These are phyloP conservation scores for Penicillium psychrofluorescens DNA, from an alignment of 495 filamentous ascomycete species.

Conservation along the genomic window DNA sequence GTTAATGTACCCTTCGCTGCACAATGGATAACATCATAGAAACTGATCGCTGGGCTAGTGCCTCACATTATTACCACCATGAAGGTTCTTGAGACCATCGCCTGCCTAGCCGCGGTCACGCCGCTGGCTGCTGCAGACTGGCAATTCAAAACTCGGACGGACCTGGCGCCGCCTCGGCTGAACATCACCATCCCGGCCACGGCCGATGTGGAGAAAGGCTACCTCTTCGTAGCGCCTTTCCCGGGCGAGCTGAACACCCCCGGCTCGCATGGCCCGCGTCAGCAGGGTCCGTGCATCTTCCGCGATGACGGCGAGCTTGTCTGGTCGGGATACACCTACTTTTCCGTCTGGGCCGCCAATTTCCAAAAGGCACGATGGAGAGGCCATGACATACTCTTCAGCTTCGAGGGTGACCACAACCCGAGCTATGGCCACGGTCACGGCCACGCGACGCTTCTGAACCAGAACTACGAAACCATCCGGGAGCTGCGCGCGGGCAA, in stretches of 20 bases:
- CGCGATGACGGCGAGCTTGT: slow-evolving; percentile 46
- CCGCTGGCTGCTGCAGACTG: slow-evolving; percentile 39
- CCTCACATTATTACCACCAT: slow-evolving; percentile 9
- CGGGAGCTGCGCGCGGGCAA: slow-evolving; percentile 45
- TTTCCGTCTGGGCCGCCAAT: slow-evolving; percentile 46
- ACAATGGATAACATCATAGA: slow-evolving; percentile 22
- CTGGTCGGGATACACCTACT: slow-evolving; percentile 50
- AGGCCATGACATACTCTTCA: slow-evolving; percentile 44
- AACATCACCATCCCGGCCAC: slow-evolving; percentile 50
- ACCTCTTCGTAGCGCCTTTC: slow-evolving; percentile 50
- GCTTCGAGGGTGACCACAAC: slow-evolving; percentile 49
- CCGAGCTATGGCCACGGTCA: slow-evolving; percentile 47
- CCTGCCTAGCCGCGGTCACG: slow-evolving; percentile 16
- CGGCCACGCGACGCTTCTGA: slow-evolving; percentile 43
- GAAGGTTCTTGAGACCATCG: slow-evolving; percentile 24
- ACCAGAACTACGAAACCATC: slow-evolving; percentile 48
- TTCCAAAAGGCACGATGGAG: slow-evolving; percentile 40
- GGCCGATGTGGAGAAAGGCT: slow-evolving; percentile 40
- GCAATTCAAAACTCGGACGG: slow-evolving; percentile 49
- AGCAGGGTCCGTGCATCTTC: slow-evolving; percentile 50
- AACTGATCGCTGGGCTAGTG: slow-evolving; percentile 31
- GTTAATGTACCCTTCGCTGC: slow-evolving; percentile 50
- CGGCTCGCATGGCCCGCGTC: slow-evolving; percentile 42
- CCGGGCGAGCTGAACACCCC: slow-evolving; percentile 27
- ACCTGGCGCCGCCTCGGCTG: slow-evolving; percentile 46